phyloP scores from a whole-genome alignment of 345 rosid species.

The rapeseed (Brassica napus) region Da-Ae NC_063447.1:47103001-47103500 shows the following conservation, averaged over 20 bases:
- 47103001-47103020: constrained; percentile 59
- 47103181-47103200: constrained; percentile 13
- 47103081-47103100: constrained; percentile 63
- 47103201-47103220: constrained; percentile 34
- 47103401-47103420: background rate
- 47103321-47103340: background rate
- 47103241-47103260: constrained; percentile 12
- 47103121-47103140: constrained; percentile 43
- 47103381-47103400: background rate
- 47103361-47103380: constrained; percentile 23
- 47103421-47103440: constrained; percentile 2
- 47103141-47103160: constrained; percentile 45
- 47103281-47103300: constrained; percentile 23
- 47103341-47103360: background rate
- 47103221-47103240: constrained; percentile 21
- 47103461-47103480: background rate
- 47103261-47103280: constrained; percentile 30
- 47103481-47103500: background rate
- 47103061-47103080: constrained; percentile 55
- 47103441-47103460: background rate
- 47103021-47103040: constrained; percentile 55
- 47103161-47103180: constrained; percentile 9
- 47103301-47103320: constrained; percentile 13
- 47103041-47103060: constrained; percentile 63
- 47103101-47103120: constrained; percentile 49